A percentile compares a stretch with the other conserved stretches of the same genome.
Evolutionary conservation across 768 basidiomycete species (phyloP).

Genomic region (Mrakia frigida): DNA sequence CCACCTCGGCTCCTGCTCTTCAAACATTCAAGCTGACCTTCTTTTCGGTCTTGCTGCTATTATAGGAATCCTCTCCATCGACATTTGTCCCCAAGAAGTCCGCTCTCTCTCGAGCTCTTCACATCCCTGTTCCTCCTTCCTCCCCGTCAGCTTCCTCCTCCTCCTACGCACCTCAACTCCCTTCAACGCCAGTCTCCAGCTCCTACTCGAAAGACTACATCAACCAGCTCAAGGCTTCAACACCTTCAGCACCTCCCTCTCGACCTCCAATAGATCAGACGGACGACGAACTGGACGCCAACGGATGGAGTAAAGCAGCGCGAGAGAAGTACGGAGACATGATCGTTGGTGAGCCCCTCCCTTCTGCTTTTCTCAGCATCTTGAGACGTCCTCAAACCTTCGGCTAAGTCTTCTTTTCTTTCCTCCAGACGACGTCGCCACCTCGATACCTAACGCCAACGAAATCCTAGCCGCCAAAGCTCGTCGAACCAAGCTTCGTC

Average conservation of each 20-base stretch:
- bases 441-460: conserved; percentile 56
- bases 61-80: conserved; percentile 23
- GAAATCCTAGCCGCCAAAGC: conserved; percentile 61
- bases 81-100: conserved; percentile 33
- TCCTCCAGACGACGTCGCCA: conserved; percentile 41
- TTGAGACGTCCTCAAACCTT: neutral
- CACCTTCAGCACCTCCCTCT: conserved; percentile 43
- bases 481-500: conserved; percentile 54
- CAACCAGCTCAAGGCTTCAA: conserved; percentile 71
- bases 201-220: conserved; percentile 67
- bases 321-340: conserved; percentile 42
- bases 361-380: neutral
- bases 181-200: conserved; percentile 5
- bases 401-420: too few relatives aligned
- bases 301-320: conserved; percentile 35
- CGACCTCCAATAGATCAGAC: neutral
- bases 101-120: conserved; percentile 24
- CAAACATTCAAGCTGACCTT: neutral
- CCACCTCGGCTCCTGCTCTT: neutral
- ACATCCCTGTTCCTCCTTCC: conserved; percentile 18
- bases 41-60: neutral
- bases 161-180: neutral
- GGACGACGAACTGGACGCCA: conserved; percentile 36
- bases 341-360: conserved; percentile 30
- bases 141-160: conserved; percentile 18